These are phyloP conservation scores for Pezicula radicicola DNA, from an alignment of 2,329 filamentous ascomycete species.

Conservation along the genomic window DNA sequence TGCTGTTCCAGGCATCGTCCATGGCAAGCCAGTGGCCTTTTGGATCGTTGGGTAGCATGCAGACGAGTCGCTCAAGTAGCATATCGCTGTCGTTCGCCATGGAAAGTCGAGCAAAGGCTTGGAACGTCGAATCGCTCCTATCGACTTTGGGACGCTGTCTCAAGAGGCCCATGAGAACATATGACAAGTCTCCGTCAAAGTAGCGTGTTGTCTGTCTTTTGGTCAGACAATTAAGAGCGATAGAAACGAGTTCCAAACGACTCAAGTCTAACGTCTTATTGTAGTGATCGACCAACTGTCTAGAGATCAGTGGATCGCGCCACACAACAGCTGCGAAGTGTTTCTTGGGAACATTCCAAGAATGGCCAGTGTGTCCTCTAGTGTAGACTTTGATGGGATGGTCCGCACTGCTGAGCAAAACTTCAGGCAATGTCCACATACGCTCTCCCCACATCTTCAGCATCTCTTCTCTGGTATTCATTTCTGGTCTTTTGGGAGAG, in stretches of 20 bases:
- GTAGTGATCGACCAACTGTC: slow-evolving; percentile 26
- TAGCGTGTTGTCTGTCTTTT: slow-evolving; percentile 7
- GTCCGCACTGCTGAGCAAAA: neutral
- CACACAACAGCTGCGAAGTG: slow-evolving; percentile 12
- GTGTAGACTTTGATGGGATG: neutral
- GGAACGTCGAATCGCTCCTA: slow-evolving; percentile 21
- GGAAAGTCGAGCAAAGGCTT: slow-evolving; percentile 25
- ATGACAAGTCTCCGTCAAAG: slow-evolving; percentile 21
- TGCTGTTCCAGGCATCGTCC: neutral
- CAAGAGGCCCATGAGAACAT: slow-evolving; percentile 24
- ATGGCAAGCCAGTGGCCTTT: slow-evolving; percentile 12
- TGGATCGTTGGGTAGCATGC: slow-evolving; percentile 2
- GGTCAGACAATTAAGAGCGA: slow-evolving; percentile 22
- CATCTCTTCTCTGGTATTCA: neutral
- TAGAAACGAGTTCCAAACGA: slow-evolving; percentile 23
- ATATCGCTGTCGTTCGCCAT: slow-evolving; percentile 26
- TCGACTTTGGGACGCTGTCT: slow-evolving; percentile 17
- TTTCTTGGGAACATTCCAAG: neutral
- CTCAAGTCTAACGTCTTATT: slow-evolving; percentile 21
- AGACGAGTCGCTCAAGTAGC: slow-evolving; percentile 25
- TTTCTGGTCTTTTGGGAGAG: slow-evolving; percentile 1
- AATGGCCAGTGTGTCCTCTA: neutral
- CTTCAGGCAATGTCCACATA: slow-evolving; percentile 9
- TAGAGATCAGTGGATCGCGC: neutral
- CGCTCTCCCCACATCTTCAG: slow-evolving; percentile 3